phyloP scores from a whole-genome alignment of 192 early-diverging fungal species.

The Rhizoclosmatium sp. region DNA sequence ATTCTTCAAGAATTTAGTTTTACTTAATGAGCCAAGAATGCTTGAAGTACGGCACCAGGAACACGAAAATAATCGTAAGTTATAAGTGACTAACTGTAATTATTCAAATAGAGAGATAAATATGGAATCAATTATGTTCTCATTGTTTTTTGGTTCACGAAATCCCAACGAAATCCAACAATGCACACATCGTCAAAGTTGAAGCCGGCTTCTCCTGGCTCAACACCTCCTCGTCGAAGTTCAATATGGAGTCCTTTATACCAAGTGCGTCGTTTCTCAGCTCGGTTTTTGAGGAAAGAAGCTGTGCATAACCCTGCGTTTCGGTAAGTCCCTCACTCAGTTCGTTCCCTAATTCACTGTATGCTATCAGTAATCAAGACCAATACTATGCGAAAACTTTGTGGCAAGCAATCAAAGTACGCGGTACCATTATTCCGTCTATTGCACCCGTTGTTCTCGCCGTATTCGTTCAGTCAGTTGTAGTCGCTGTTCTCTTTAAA shows the following conservation, averaged over 20 bases:
- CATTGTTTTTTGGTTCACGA: too few relatives aligned
- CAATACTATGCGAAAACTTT: constrained; percentile 30
- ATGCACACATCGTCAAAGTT: too few relatives aligned
- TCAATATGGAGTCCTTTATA: not conserved
- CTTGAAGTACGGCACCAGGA: too few relatives aligned
- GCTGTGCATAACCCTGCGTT: constrained; percentile 29
- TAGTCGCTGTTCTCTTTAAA: constrained; percentile 32
- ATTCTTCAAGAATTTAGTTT: too few relatives aligned
- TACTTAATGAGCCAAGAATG: too few relatives aligned
- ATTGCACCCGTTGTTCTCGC: constrained; percentile 28
- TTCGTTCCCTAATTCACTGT: not conserved
- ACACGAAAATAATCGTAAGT: too few relatives aligned
- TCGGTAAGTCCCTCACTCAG: not conserved
- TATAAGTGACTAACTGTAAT: too few relatives aligned
- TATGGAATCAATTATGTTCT: too few relatives aligned
- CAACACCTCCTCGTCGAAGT: too few relatives aligned
- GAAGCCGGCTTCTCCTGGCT: too few relatives aligned
- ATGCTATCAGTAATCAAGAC: not conserved
- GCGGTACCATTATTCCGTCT: constrained; percentile 28
- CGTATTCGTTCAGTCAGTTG: constrained; percentile 1
- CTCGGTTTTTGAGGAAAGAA: constrained; percentile 18
- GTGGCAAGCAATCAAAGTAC: constrained; percentile 1
- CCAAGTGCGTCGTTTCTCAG: constrained; percentile 13
- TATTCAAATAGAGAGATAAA: too few relatives aligned
- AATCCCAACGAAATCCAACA: too few relatives aligned